phyloP scores from a whole-genome alignment of 1,284 basidiomycete species.

The Tilletiaria anomala region DNA sequence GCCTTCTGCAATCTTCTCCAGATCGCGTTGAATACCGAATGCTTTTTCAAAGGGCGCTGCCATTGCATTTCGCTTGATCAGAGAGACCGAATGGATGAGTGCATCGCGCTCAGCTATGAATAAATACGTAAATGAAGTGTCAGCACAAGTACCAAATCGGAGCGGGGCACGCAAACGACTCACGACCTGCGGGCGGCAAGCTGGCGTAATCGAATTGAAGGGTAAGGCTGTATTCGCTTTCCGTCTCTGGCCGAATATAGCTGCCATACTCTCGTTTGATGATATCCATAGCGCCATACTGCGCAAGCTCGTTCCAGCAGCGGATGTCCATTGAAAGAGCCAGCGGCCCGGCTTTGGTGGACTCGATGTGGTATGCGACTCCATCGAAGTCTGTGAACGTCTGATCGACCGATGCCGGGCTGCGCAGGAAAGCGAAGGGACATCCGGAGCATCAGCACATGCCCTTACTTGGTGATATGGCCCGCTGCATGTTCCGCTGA shows the following conservation, averaged over 20 bases:
- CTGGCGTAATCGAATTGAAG: slow-evolving; percentile 74
- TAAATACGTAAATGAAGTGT: neutral
- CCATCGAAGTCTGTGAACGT: slow-evolving; percentile 96
- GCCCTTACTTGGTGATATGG: neutral
- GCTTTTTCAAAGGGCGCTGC: slow-evolving; percentile 87
- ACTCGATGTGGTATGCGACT: slow-evolving; percentile 79
- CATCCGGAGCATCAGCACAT: too few species aligned
- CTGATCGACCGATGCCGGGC: slow-evolving; percentile 77
- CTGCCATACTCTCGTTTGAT: slow-evolving; percentile 71
- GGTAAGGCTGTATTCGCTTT: slow-evolving; percentile 78
- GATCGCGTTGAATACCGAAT: slow-evolving; percentile 69
- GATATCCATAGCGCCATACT: slow-evolving; percentile 70
- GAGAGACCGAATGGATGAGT: slow-evolving; percentile 65
- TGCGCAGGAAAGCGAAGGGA: slow-evolving; percentile 36
- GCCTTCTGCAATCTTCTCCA: slow-evolving; percentile 43
- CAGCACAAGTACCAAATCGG: neutral
- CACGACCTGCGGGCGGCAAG: slow-evolving; percentile 63
- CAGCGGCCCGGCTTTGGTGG: slow-evolving; percentile 56
- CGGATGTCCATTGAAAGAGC: slow-evolving; percentile 83
- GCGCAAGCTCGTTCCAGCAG: slow-evolving; percentile 86
- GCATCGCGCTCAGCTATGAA: slow-evolving; percentile 32
- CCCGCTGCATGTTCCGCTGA: neutral
- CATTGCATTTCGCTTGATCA: slow-evolving; percentile 84
- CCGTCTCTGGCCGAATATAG: slow-evolving; percentile 47
- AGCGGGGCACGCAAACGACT: slow-evolving; percentile 37